A percentile compares a stretch with the other conserved stretches of the same genome.
Conservation (phyloP, 306 rosid species). For the Senna siamea region DNA sequence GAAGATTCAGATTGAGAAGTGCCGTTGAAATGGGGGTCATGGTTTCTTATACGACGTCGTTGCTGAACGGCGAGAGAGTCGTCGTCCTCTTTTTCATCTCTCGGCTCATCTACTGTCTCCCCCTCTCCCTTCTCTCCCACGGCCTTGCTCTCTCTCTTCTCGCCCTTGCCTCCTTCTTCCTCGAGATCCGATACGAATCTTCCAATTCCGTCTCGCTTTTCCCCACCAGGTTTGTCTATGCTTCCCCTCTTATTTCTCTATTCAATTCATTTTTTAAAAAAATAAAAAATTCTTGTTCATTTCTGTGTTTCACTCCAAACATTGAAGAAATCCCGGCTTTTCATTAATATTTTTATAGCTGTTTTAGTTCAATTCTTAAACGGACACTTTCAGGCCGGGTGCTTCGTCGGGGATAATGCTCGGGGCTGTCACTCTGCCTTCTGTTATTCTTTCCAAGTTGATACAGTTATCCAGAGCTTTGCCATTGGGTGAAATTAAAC, state of each 20-base stretch:
- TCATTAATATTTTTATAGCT: neutral
- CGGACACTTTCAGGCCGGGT: slow-evolving; percentile 57
- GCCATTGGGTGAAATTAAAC: slow-evolving; percentile 48
- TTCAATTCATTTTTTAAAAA: neutral
- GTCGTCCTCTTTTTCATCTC: slow-evolving; percentile 67
- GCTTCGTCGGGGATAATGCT: slow-evolving; percentile 87
- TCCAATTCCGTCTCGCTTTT: slow-evolving; percentile 47
- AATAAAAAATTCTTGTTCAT: neutral
- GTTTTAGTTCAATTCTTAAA: neutral
- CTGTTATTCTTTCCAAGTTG: slow-evolving; percentile 76
- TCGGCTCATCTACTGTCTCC: slow-evolving; percentile 63
- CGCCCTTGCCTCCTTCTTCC: slow-evolving; percentile 61
- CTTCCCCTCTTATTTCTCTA: neutral
- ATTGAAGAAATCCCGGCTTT: too few species aligned
- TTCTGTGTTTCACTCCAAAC: neutral
- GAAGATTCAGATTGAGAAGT: neutral
- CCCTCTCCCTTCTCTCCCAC: slow-evolving; percentile 67
- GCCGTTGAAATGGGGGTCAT: slow-evolving; percentile 29
- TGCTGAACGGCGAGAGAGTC: slow-evolving; percentile 73
- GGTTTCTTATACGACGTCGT: slow-evolving; percentile 37
- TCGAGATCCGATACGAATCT: slow-evolving; percentile 68
- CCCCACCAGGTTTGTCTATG: slow-evolving; percentile 56
- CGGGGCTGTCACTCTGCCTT: slow-evolving; percentile 79
- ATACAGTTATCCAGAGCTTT: slow-evolving; percentile 66
- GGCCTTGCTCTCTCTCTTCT: slow-evolving; percentile 82